phyloP scores from a whole-genome alignment of 2,329 filamentous ascomycete species.

The Colletotrichum lindemuthianum region DNA sequence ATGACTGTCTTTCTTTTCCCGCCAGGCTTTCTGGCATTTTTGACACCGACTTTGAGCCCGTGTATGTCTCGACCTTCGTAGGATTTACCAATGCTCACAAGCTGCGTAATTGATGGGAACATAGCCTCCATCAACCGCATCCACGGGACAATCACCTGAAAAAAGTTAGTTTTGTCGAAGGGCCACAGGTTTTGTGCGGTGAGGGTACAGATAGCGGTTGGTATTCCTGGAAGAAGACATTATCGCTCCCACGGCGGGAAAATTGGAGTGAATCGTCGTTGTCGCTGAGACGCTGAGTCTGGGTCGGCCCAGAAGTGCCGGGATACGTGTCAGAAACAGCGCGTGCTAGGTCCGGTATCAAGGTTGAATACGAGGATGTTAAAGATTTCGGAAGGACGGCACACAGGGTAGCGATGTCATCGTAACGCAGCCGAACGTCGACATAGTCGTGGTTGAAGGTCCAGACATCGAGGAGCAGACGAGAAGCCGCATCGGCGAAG shows the following conservation, averaged over 20 bases:
- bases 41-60: constrained; percentile 78
- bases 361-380: constrained; percentile 73
- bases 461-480: constrained; percentile 91
- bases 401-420: constrained; percentile 81
- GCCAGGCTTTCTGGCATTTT: constrained; percentile 51
- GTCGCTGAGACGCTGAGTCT: constrained; percentile 35
- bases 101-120: constrained; percentile 82
- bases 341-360: constrained; percentile 84
- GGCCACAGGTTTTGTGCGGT: not conserved
- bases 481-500: constrained; percentile 76
- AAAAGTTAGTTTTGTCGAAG: constrained; percentile 24
- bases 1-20: constrained; percentile 76
- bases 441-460: constrained; percentile 83
- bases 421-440: constrained; percentile 82
- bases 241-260: constrained; percentile 59
- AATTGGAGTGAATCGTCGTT: constrained; percentile 44
- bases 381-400: constrained; percentile 81
- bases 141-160: constrained; percentile 78
- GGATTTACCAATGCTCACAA: constrained; percentile 82
- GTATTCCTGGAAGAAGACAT: constrained; percentile 92
- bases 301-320: constrained; percentile 45
- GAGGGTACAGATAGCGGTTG: constrained; percentile 77
- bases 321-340: constrained; percentile 83
- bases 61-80: constrained; percentile 89
- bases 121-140: constrained; percentile 90